A percentile compares a stretch with the other conserved stretches of the same genome.
Conservation (phyloP, 2,329 filamentous ascomycete species). For the Epichloe aotearoae region DNA sequence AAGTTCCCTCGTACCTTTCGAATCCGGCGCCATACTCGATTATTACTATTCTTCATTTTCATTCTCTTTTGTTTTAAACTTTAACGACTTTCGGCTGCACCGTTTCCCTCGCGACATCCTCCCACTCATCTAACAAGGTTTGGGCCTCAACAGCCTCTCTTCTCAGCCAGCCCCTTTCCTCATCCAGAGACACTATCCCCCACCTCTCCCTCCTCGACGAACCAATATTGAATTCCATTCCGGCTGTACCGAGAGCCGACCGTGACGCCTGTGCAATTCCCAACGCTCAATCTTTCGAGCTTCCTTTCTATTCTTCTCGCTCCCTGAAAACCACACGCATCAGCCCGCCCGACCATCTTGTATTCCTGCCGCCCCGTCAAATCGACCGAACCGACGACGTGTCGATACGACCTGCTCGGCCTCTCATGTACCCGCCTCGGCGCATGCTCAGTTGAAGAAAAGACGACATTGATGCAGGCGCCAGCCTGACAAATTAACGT, state of each 20-base stretch:
- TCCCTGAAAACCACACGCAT: background rate
- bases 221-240: background rate
- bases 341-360: background rate
- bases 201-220: background rate
- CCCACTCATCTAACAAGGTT: background rate
- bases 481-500: constrained; percentile 6
- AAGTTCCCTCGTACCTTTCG: background rate
- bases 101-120: background rate
- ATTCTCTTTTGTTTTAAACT: background rate
- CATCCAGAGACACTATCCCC: background rate
- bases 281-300: background rate
- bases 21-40: background rate
- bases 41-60: background rate
- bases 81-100: background rate
- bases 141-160: background rate
- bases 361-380: background rate
- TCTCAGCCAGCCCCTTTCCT: constrained; percentile 2
- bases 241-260: background rate
- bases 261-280: background rate
- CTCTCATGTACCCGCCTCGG: constrained; percentile 8
- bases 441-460: constrained; percentile 5
- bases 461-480: constrained; percentile 2
- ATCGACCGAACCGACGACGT: background rate
- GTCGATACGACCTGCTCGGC: background rate
- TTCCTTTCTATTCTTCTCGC: background rate